Percentiles rank a stretch among this genome's conserved stretches.
Evolutionary conservation across 805 yeast species (phyloP).

Genomic region (Saccharomycopsis amapae): DNA sequence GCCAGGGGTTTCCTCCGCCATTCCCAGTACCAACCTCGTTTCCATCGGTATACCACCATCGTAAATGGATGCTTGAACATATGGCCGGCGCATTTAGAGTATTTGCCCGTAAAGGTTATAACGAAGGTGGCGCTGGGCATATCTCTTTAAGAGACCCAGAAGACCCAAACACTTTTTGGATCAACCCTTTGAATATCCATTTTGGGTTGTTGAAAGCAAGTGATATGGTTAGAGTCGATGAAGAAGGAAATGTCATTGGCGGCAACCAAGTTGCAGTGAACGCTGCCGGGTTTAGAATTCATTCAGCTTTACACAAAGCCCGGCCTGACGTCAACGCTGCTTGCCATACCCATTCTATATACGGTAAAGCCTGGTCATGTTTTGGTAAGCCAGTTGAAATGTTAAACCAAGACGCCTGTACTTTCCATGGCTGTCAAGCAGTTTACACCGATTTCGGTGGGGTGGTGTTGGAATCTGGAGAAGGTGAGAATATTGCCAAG

Average conservation of each 20-base stretch:
- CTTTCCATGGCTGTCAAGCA: conserved; percentile 55
- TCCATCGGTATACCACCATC: conserved; percentile 39
- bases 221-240: conserved; percentile 59
- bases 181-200: conserved; percentile 80
- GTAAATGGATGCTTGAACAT: conserved; percentile 57
- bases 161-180: conserved; percentile 77
- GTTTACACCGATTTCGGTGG: conserved; percentile 73
- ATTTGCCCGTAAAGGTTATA: conserved; percentile 69
- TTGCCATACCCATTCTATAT: conserved; percentile 60
- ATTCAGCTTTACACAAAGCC: conserved; percentile 58
- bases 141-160: conserved; percentile 81
- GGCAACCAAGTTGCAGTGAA: conserved; percentile 55
- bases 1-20: conserved; percentile 47
- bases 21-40: conserved; percentile 44
- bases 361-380: conserved; percentile 59
- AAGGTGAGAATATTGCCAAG: conserved; percentile 53
- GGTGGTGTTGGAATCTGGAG: conserved; percentile 60
- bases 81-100: conserved; percentile 83
- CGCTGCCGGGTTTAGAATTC: conserved; percentile 66
- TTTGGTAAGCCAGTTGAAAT: conserved; percentile 66
- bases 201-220: conserved; percentile 52
- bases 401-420: conserved; percentile 74
- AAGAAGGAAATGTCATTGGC: conserved; percentile 51
- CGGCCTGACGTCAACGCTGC: conserved; percentile 69
- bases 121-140: conserved; percentile 82